Percentiles rank a stretch among this genome's conserved stretches.
phyloP scores from a whole-genome alignment of 2,329 filamentous ascomycete genomes.

The Cladosporium sp. region DNA sequence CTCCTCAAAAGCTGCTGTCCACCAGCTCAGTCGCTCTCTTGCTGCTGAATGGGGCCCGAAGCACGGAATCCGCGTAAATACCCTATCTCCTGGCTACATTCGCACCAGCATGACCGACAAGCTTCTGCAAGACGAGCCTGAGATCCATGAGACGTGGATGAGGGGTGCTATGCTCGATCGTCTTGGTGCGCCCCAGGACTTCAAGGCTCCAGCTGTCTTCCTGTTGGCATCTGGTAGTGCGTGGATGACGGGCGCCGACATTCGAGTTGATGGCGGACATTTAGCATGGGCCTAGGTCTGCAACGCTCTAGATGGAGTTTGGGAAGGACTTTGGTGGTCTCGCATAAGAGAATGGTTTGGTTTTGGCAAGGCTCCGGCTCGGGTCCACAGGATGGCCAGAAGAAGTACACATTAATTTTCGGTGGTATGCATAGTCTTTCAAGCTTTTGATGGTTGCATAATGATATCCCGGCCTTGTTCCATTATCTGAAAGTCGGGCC shows the following conservation, averaged over 20 bases:
- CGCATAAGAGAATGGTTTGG: neutral
- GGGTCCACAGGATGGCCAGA: neutral
- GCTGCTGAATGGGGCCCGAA: slow-evolving; percentile 55
- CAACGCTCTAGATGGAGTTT: neutral
- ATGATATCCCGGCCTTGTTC: neutral
- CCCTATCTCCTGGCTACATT: slow-evolving; percentile 40
- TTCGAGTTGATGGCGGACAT: slow-evolving; percentile 73
- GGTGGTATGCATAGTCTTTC: neutral
- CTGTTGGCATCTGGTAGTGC: slow-evolving; percentile 67
- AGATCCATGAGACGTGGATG: slow-evolving; percentile 58
- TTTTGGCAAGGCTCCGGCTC: neutral
- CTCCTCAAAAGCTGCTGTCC: slow-evolving; percentile 57
- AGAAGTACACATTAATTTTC: neutral
- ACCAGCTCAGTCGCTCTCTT: slow-evolving; percentile 55
- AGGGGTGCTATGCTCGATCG: slow-evolving; percentile 56
- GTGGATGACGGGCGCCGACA: slow-evolving; percentile 70
- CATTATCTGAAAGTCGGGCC: neutral
- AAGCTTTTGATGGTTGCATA: neutral
- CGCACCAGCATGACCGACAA: slow-evolving; percentile 42
- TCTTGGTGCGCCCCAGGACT: slow-evolving; percentile 59
- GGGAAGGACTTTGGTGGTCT: neutral
- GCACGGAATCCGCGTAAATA: slow-evolving; percentile 38
- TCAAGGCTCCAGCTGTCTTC: slow-evolving; percentile 67
- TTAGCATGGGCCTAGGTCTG: slow-evolving; percentile 9
- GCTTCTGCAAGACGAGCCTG: slow-evolving; percentile 46